Evolutionary conservation across 2,329 filamentous ascomycete species (phyloP).

Genomic region (Aspergillus pseudoviridinutans): DNA sequence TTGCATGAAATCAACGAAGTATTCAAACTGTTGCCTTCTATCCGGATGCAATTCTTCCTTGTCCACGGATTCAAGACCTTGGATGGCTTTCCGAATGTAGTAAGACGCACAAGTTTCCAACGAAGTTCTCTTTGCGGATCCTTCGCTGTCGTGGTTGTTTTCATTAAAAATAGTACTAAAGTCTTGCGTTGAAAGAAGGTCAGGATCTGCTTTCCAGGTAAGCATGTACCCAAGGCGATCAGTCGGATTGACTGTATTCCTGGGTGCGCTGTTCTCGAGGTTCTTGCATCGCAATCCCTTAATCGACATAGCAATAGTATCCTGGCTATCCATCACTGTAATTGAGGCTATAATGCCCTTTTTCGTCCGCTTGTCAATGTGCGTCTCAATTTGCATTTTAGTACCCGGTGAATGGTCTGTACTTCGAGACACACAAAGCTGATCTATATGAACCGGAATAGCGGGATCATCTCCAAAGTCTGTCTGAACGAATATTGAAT

Average conservation of each 20-base stretch:
- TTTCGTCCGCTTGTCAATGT: conserved; percentile 1
- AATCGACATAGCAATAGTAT: conserved; percentile 7
- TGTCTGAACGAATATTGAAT: conserved; percentile 20
- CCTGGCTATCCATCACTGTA: neutral
- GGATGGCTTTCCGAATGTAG: conserved; percentile 2
- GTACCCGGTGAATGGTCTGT: conserved; percentile 6
- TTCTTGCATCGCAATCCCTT: conserved; percentile 12
- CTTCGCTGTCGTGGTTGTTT: too few relatives aligned
- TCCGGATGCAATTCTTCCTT: neutral
- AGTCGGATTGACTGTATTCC: neutral
- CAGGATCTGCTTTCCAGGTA: conserved; percentile 18
- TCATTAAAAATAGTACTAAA: neutral
- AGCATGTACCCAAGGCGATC: conserved; percentile 13
- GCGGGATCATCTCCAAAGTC: conserved; percentile 9
- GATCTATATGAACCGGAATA: conserved; percentile 21
- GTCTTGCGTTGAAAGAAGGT: conserved; percentile 6
- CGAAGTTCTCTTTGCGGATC: neutral
- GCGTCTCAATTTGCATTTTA: conserved; percentile 9
- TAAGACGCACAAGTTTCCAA: conserved; percentile 4
- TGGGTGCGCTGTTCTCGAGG: neutral
- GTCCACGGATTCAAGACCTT: neutral
- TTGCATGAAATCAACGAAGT: neutral
- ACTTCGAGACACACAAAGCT: conserved; percentile 13
- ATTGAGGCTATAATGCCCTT: conserved; percentile 14
- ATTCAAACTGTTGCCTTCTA: neutral